Evolutionary conservation across 805 yeast species (phyloP).

Genomic region (Cyberlindnera mrakii): DNA sequence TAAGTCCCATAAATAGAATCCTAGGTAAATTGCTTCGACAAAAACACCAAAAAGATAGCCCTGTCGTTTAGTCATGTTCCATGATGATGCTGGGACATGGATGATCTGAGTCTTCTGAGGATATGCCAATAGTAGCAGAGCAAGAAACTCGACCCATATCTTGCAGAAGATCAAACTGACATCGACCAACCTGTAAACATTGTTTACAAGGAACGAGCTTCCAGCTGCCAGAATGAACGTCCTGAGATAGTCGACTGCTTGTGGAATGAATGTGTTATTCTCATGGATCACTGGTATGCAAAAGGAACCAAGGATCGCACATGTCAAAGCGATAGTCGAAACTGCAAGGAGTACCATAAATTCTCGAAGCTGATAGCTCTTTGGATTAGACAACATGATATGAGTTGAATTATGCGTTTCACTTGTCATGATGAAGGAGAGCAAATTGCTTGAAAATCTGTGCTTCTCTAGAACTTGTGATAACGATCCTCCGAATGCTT

Average conservation of each 20-base stretch:
- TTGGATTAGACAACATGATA: background rate
- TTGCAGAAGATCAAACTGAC: conserved; percentile 26
- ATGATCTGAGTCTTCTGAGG: conserved; percentile 31
- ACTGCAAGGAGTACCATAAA: background rate
- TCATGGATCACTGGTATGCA: conserved; percentile 11
- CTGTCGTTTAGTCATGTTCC: conserved; percentile 37
- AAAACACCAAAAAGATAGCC: conserved; percentile 31
- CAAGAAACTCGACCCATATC: conserved; percentile 30
- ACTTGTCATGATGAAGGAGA: no score
- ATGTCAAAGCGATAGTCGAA: background rate
- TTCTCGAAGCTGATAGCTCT: conserved; percentile 1
- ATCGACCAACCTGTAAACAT: conserved; percentile 22
- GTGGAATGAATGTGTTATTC: conserved; percentile 27
- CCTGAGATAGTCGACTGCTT: conserved; percentile 33
- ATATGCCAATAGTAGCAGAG: conserved; percentile 31
- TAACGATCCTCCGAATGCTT: no score
- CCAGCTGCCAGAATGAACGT: conserved; percentile 29
- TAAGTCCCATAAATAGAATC: conserved; percentile 31
- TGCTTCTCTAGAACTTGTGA: no score
- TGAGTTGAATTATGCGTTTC: no score
- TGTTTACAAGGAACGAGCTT: conserved; percentile 28
- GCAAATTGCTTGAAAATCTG: no score
- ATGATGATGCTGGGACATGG: conserved; percentile 18
- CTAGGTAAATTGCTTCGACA: conserved; percentile 15
- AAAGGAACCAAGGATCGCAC: background rate